These are phyloP conservation scores for Penicillium oxalicum DNA, from an alignment of 2,329 filamentous ascomycete genomes.

Conservation along the genomic window DNA sequence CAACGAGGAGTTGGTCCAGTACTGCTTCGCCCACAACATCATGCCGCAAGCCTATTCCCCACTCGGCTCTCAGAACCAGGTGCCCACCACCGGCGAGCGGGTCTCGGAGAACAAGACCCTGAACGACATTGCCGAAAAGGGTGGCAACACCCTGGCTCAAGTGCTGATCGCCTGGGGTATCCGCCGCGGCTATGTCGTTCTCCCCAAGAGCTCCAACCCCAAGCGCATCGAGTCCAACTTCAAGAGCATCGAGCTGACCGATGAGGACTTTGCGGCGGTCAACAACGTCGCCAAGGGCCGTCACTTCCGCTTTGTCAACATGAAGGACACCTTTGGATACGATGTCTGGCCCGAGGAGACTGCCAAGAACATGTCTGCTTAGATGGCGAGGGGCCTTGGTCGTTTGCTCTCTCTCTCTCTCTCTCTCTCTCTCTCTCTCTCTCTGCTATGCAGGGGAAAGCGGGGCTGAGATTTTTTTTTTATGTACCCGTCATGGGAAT, in stretches of 20 bases:
- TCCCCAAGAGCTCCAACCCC: conserved; percentile 65
- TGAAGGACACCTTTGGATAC: conserved; percentile 75
- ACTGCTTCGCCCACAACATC: conserved; percentile 38
- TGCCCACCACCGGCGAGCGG: conserved; percentile 62
- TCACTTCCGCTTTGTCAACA: conserved; percentile 69
- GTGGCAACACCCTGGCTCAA: conserved; percentile 55
- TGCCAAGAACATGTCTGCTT: conserved; percentile 29
- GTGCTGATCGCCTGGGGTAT: conserved; percentile 62
- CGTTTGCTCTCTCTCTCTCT: too few relatives aligned
- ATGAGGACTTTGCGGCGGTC: conserved; percentile 55
- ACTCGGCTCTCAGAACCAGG: conserved; percentile 61
- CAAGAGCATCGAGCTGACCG: conserved; percentile 53
- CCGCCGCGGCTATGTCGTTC: conserved; percentile 59
- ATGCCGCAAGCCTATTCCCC: conserved; percentile 41
- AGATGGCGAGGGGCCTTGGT: conserved; percentile 5
- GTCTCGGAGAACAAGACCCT: conserved; percentile 55
- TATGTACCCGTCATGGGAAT: conserved; percentile 2
- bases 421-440: too few relatives aligned
- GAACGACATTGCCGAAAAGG: conserved; percentile 53
- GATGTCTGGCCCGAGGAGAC: conserved; percentile 61
- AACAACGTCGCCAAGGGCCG: conserved; percentile 60
- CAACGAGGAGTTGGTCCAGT: conserved; percentile 40
- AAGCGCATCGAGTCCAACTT: conserved; percentile 64
- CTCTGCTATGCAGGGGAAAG: not conserved
- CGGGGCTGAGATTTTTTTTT: not conserved